Percentiles rank a stretch among this genome's conserved stretches.
Conservation (phyloP, 805 yeast genomes). For the Peterozyma toletana region DNA sequence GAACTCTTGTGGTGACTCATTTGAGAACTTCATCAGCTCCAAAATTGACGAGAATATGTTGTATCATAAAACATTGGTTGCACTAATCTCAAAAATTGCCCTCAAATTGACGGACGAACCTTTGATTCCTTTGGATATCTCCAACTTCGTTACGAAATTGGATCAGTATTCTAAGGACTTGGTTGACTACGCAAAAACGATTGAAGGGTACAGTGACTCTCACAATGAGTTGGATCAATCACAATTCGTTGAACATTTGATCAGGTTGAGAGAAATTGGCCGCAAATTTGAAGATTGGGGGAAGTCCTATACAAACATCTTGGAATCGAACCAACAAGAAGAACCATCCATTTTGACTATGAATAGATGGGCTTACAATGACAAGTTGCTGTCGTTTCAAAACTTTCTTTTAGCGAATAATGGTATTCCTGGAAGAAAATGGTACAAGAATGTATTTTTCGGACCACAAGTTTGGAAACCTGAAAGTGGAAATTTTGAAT, state of each 20-base stretch:
- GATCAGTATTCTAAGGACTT: constrained; percentile 40
- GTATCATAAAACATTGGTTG: constrained; percentile 48
- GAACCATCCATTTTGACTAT: constrained; percentile 72
- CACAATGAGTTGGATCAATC: constrained; percentile 15
- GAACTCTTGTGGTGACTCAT: constrained; percentile 58
- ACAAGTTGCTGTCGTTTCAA: constrained; percentile 50
- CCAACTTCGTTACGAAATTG: constrained; percentile 35
- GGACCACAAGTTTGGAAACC: constrained; percentile 66
- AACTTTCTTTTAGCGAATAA: constrained; percentile 38
- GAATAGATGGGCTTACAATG: constrained; percentile 77
- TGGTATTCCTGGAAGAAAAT: constrained; percentile 45
- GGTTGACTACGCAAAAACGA: constrained; percentile 24
- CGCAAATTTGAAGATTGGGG: constrained; percentile 47
- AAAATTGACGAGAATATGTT: constrained; percentile 50
- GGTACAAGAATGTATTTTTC: constrained; percentile 59
- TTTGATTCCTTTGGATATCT: constrained; percentile 60
- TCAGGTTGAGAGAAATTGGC: constrained; percentile 35
- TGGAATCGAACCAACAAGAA: constrained; percentile 43
- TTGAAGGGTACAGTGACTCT: constrained; percentile 6
- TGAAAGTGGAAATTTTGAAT: constrained; percentile 28
- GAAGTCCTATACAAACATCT: constrained; percentile 56
- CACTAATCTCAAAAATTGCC: constrained; percentile 43
- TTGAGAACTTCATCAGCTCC: constrained; percentile 40
- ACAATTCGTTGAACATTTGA: constrained; percentile 19
- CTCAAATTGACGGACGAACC: constrained; percentile 71